Conservation (phyloP, 2,329 filamentous ascomycete genomes). For the Stemphylium beticola region DNA sequence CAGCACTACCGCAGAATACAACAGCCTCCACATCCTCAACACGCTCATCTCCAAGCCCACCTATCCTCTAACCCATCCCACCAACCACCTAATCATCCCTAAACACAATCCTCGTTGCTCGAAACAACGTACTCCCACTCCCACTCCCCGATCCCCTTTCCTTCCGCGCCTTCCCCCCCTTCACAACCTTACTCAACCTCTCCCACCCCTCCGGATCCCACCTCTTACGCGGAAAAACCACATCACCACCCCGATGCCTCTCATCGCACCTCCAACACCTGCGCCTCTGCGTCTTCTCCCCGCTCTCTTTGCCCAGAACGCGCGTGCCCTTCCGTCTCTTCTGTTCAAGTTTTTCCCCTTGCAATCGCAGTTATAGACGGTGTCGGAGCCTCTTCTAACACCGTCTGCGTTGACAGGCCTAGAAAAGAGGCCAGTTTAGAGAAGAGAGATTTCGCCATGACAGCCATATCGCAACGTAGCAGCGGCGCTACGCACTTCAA, state of each 20-base stretch:
- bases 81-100: conserved; percentile 2
- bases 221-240: conserved; percentile 14
- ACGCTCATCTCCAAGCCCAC: too few relatives aligned
- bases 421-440: too few relatives aligned
- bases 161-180: not conserved
- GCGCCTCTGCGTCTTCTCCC: not conserved
- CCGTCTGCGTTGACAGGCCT: too few relatives aligned
- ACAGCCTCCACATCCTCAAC: too few relatives aligned
- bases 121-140: not conserved
- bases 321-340: not conserved
- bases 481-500: too few relatives aligned
- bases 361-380: too few relatives aligned
- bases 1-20: too few relatives aligned
- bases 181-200: conserved; percentile 11
- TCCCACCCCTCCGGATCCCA: conserved; percentile 6
- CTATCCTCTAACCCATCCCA: not conserved
- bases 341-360: not conserved
- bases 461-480: too few relatives aligned
- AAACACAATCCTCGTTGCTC: conserved; percentile 10
- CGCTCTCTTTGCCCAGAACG: not conserved
- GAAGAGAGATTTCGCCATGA: too few relatives aligned
- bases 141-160: not conserved
- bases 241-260: conserved; percentile 14
- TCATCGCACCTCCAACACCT: conserved; percentile 25
- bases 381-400: too few relatives aligned